A percentile compares a stretch with the other conserved stretches of the same genome.
Evolutionary conservation across 148 eudicot genomes (phyloP).

Genomic region (Persicaria maculosa): DNA sequence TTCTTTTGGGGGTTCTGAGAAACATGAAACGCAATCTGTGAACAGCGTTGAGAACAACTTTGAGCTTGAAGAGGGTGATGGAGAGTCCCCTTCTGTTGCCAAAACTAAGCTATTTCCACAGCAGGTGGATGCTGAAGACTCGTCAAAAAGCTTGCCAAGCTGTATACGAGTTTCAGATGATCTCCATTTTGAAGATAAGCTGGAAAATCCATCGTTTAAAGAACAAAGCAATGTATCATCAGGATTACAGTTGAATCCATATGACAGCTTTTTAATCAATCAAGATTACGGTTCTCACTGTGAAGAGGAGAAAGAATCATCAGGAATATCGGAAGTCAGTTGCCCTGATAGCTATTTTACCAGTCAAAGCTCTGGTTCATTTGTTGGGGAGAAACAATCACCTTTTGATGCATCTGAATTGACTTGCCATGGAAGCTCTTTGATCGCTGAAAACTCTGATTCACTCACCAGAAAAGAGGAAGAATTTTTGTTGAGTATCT

Average conservation of each 20-base stretch:
- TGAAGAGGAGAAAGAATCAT: background rate
- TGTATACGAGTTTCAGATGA: background rate
- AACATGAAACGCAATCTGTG: conserved; percentile 14
- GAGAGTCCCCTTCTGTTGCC: conserved; percentile 14
- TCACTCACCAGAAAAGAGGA: background rate
- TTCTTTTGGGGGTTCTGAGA: conserved; percentile 14
- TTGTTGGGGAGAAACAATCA: background rate
- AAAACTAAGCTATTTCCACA: conserved; percentile 6
- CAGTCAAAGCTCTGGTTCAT: background rate
- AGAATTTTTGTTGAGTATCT: background rate
- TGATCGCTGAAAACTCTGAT: background rate
- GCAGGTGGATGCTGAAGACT: conserved; percentile 14
- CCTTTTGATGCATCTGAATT: background rate
- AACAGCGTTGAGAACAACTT: conserved; percentile 3
- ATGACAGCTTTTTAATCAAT: conserved; percentile 9
- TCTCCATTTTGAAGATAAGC: conserved; percentile 6
- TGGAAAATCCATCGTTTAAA: conserved; percentile 8
- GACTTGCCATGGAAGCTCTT: background rate
- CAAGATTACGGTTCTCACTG: background rate
- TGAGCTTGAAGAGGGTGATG: conserved; percentile 1
- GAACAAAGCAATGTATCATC: background rate
- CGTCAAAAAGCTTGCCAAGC: background rate
- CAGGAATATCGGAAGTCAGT: background rate
- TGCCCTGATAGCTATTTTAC: background rate
- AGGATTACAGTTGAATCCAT: conserved; percentile 14